These are phyloP conservation scores for Crithidia fasciculata DNA, from an alignment of 208 protist genomes.

Conservation along the genomic window DNA sequence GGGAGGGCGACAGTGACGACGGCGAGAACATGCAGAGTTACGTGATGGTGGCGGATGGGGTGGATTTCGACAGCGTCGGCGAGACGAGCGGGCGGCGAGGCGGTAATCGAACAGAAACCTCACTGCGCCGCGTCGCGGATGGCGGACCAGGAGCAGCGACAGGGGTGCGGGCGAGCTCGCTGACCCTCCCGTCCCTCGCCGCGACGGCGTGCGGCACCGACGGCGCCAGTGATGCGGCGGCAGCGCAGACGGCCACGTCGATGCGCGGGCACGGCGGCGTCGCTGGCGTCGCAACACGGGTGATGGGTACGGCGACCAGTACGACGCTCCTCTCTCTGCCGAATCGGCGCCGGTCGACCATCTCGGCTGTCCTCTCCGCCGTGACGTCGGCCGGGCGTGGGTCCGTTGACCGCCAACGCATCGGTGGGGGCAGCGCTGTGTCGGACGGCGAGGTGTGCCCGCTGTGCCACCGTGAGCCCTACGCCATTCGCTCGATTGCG, in stretches of 20 bases:
- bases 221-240: neutral
- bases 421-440: neutral
- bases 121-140: no score
- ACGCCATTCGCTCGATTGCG: conserved; percentile 37
- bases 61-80: neutral
- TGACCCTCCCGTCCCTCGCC: conserved; percentile 13
- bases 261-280: no score
- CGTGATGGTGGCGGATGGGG: neutral
- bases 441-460: conserved; percentile 44
- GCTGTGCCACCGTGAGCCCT: conserved; percentile 58
- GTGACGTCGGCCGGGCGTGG: neutral
- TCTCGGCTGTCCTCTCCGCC: conserved; percentile 5
- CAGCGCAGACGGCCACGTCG: neutral
- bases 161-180: neutral
- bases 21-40: neutral
- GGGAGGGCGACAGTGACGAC: neutral
- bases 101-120: no score
- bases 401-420: conserved; percentile 14
- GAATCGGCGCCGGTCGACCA: conserved; percentile 10
- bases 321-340: conserved; percentile 9
- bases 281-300: no score
- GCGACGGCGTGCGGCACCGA: conserved; percentile 4
- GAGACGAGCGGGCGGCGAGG: no score
- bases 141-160: no score
- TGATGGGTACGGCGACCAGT: neutral